These are phyloP conservation scores for Pyricularia sp. DNA, from an alignment of 2,329 filamentous ascomycete genomes.

Conservation along the genomic window DNA sequence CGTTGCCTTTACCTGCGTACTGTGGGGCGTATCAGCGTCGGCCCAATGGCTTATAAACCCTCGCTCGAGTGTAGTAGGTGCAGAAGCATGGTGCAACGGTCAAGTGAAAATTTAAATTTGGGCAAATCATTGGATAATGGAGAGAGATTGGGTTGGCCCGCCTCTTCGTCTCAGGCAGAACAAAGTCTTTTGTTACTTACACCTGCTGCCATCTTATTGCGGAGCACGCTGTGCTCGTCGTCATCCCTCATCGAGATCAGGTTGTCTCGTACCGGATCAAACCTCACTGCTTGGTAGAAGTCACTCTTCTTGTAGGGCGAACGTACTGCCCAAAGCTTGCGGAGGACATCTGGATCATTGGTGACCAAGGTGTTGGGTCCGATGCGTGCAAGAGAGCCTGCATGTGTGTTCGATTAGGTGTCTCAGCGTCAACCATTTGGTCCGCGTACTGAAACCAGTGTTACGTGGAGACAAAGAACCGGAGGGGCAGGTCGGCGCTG, in stretches of 20 bases:
- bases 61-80: neutral
- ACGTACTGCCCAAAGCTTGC: slow-evolving; percentile 22
- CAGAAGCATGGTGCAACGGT: neutral
- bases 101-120: neutral
- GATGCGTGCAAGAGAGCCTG: slow-evolving; percentile 16
- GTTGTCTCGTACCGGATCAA: slow-evolving; percentile 25
- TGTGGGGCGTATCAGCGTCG: slow-evolving; percentile 1
- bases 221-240: slow-evolving; percentile 24
- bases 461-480: slow-evolving; percentile 6
- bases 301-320: slow-evolving; percentile 26
- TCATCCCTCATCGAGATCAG: slow-evolving; percentile 25
- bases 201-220: slow-evolving; percentile 33
- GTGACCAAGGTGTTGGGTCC: slow-evolving; percentile 18
- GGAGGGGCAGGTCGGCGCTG: neutral
- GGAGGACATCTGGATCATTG: slow-evolving; percentile 17
- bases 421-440: slow-evolving; percentile 7
- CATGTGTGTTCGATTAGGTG: neutral
- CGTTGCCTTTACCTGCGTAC: slow-evolving; percentile 19
- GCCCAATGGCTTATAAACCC: neutral
- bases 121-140: neutral
- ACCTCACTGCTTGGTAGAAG: slow-evolving; percentile 26
- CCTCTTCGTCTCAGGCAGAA: neutral
- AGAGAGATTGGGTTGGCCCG: neutral
- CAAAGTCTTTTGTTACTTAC: slow-evolving; percentile 19
- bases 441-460: slow-evolving; percentile 3